phyloP scores from a whole-genome alignment of 2,329 filamentous ascomycete genomes.

The Elsinoe perseae region DNA sequence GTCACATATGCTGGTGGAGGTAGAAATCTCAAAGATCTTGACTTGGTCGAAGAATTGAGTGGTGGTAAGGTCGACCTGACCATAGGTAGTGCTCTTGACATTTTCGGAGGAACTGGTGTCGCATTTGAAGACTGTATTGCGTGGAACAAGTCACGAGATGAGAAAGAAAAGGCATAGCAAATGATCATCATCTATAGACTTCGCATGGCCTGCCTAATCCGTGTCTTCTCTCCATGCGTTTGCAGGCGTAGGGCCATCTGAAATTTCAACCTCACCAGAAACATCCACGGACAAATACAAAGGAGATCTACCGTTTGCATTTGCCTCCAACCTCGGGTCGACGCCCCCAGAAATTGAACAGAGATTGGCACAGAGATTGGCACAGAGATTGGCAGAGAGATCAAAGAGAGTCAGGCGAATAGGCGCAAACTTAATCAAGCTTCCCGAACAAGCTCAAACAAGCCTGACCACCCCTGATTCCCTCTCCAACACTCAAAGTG shows the following conservation, averaged over 20 bases:
- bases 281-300: slow-evolving; percentile 5
- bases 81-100: slow-evolving; percentile 91
- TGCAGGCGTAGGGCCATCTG: neutral
- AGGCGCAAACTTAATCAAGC: slow-evolving; percentile 10
- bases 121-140: slow-evolving; percentile 79
- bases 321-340: neutral
- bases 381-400: too few relatives aligned
- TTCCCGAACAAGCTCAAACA: slow-evolving; percentile 13
- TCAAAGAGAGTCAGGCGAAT: neutral
- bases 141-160: slow-evolving; percentile 56
- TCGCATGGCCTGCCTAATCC: slow-evolving; percentile 6
- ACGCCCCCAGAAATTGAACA: neutral
- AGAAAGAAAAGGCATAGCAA: neutral
- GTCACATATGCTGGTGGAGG: slow-evolving; percentile 97
- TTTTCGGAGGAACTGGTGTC: slow-evolving; percentile 84
- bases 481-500: too few relatives aligned
- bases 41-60: slow-evolving; percentile 72
- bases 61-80: slow-evolving; percentile 80
- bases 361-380: too few relatives aligned
- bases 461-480: slow-evolving; percentile 1
- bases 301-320: neutral
- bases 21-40: slow-evolving; percentile 70
- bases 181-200: slow-evolving; percentile 6
- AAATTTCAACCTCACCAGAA: neutral
- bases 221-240: slow-evolving; percentile 1